phyloP scores from a whole-genome alignment of 2,329 filamentous ascomycete species.

The Dothiorella sarmentorum region DNA sequence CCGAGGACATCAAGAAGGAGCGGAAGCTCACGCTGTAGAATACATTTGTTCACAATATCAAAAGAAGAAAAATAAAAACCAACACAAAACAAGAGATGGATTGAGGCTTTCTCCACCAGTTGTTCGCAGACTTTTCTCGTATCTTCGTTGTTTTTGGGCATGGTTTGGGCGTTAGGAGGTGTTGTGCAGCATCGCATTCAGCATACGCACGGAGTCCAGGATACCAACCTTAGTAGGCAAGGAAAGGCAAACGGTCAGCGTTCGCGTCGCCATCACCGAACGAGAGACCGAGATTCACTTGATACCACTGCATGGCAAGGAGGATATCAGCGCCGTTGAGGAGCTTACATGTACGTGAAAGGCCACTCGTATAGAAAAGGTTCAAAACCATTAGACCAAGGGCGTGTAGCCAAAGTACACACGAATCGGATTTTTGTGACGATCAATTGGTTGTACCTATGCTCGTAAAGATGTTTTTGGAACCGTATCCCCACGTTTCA shows the following conservation, averaged over 20 bases:
- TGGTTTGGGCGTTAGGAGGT: not conserved
- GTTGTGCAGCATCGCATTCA: not conserved
- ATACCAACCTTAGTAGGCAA: not conserved
- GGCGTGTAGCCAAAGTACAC: not conserved
- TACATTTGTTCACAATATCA: not conserved
- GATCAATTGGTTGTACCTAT: not conserved
- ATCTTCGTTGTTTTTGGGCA: not conserved
- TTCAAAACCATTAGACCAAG: not conserved
- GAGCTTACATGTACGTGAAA: not conserved
- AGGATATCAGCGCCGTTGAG: not conserved
- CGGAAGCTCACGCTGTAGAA: not conserved
- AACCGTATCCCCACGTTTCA: not conserved
- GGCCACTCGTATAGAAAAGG: not conserved
- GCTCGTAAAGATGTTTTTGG: not conserved
- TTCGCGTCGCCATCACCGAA: not conserved
- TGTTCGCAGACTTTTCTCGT: not conserved
- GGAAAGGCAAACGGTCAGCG: not conserved
- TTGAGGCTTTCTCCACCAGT: not conserved
- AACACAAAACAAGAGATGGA: not conserved
- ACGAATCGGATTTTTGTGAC: not conserved
- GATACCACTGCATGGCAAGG: not conserved
- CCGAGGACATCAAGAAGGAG: constrained; percentile 5
- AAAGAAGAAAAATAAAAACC: not conserved
- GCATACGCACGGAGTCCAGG: not conserved
- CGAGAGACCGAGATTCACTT: not conserved